Percentiles rank a stretch among this genome's conserved stretches.
These are phyloP conservation scores for Penicillium paneum DNA, from an alignment of 2,329 filamentous ascomycete species.

Conservation along the genomic window DNA sequence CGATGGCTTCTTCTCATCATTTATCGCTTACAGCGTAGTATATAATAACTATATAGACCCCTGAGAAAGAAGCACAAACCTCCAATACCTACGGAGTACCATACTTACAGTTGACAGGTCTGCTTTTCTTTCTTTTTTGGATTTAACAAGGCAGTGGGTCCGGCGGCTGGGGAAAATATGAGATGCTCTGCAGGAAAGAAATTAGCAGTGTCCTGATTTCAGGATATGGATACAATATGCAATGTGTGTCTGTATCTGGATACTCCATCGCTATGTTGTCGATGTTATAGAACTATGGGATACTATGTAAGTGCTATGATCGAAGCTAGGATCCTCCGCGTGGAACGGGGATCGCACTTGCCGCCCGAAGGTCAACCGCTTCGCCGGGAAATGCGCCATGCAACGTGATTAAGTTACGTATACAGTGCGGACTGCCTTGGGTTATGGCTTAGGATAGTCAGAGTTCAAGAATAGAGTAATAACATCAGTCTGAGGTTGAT, in stretches of 20 bases:
- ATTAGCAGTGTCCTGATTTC: not conserved
- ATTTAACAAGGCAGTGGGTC: slow-evolving; percentile 4
- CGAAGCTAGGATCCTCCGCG: slow-evolving; percentile 12
- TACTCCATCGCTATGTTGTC: not conserved
- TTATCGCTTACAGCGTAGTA: not conserved
- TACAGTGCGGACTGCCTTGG: not conserved
- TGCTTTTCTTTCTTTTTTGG: slow-evolving; percentile 15
- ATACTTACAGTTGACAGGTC: slow-evolving; percentile 28
- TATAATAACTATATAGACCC: not conserved
- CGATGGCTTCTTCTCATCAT: not conserved
- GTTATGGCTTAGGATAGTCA: not conserved
- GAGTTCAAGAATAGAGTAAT: not conserved
- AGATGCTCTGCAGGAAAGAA: slow-evolving; percentile 3
- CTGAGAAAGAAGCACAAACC: not conserved
- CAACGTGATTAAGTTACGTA: not conserved
- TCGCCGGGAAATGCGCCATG: slow-evolving; percentile 10
- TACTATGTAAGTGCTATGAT: slow-evolving; percentile 1
- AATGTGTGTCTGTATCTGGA: not conserved
- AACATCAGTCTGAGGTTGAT: not conserved
- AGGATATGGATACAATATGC: not conserved
- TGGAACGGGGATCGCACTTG: slow-evolving; percentile 12
- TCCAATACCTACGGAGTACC: not conserved
- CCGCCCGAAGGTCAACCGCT: slow-evolving; percentile 12
- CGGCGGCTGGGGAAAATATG: slow-evolving; percentile 6
- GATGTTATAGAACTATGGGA: not conserved